Evolutionary conservation across 768 basidiomycete genomes (phyloP).

Genomic region (Amanita rubescens): DNA sequence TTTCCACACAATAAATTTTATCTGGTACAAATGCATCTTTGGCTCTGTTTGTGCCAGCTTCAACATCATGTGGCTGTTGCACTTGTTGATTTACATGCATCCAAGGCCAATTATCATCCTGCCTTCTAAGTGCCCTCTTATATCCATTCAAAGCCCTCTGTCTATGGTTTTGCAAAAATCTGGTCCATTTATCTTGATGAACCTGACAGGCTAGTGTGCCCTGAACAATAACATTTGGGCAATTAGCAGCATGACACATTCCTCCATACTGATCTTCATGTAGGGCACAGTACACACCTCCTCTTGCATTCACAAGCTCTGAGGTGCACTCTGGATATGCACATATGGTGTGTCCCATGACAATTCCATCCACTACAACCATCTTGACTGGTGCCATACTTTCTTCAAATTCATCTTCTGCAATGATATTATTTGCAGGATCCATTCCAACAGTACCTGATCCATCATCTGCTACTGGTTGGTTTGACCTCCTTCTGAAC

Average conservation of each 20-base stretch:
- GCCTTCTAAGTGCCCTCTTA: background rate
- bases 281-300: background rate
- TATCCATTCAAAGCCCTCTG: background rate
- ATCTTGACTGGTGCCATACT: slow-evolving; percentile 8
- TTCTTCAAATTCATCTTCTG: slow-evolving; percentile 2
- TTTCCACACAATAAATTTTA: background rate
- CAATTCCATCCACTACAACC: slow-evolving; percentile 13
- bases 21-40: background rate
- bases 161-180: background rate
- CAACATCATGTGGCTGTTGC: slow-evolving; percentile 10
- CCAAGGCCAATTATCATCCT: background rate
- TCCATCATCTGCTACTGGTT: too few relatives aligned
- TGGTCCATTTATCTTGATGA: background rate
- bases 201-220: background rate
- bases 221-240: background rate
- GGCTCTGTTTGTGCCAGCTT: background rate
- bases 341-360: slow-evolving; percentile 8
- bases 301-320: background rate
- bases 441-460: too few relatives aligned
- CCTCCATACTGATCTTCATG: background rate
- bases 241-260: background rate
- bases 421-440: background rate
- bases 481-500: slow-evolving; percentile 7
- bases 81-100: background rate
- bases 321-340: slow-evolving; percentile 1